Evolutionary conservation across 2,329 filamentous ascomycete species (phyloP).

Genomic region (Fusarium mundagurra): DNA sequence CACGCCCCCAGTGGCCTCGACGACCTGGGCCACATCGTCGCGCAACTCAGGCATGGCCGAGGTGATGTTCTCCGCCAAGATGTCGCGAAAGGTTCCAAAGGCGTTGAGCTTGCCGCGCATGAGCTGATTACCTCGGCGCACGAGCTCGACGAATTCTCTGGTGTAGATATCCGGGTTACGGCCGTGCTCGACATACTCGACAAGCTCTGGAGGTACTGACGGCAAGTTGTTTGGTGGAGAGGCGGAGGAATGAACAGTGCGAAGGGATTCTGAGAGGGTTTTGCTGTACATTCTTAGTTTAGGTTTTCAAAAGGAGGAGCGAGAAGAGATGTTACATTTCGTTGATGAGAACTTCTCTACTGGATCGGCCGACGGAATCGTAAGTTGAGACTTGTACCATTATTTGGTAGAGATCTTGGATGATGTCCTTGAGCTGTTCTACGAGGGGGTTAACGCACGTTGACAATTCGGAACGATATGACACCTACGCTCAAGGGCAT

Average conservation of each 20-base stretch:
- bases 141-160: constrained; percentile 76
- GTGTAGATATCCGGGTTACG: constrained; percentile 81
- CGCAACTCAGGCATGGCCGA: constrained; percentile 68
- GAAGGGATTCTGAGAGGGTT: constrained; percentile 52
- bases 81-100: constrained; percentile 69
- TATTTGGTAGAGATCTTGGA: constrained; percentile 71
- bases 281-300: constrained; percentile 42
- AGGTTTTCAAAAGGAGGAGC: neutral
- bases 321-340: constrained; percentile 54
- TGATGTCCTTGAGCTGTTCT: constrained; percentile 70
- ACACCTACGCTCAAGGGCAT: constrained; percentile 52
- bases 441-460: constrained; percentile 17
- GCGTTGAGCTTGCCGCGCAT: constrained; percentile 72
- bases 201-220: constrained; percentile 68
- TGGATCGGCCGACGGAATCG: constrained; percentile 62
- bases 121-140: constrained; percentile 72
- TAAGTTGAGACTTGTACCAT: constrained; percentile 72
- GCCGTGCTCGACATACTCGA: constrained; percentile 76
- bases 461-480: neutral
- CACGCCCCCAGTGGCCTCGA: constrained; percentile 57
- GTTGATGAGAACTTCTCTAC: constrained; percentile 64
- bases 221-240: constrained; percentile 57
- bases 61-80: constrained; percentile 67
- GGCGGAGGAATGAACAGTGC: constrained; percentile 53
- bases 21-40: constrained; percentile 61